Conservation (phyloP, 768 basidiomycete genomes). For the Hemileccinum impolitum region DNA sequence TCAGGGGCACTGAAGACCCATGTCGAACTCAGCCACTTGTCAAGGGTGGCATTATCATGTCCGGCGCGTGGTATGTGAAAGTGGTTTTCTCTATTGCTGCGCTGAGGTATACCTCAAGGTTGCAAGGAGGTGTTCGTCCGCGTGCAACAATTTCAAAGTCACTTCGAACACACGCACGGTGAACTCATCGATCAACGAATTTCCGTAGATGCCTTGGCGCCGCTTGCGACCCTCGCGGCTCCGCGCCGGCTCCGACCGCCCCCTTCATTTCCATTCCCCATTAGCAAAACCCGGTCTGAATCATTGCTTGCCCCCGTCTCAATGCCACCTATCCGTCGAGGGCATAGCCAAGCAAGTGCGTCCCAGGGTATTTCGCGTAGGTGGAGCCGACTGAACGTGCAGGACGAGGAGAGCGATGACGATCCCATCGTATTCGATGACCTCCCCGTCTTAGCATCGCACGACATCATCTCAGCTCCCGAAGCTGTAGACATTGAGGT, state of each 20-base stretch:
- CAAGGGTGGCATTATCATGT: constrained; percentile 26
- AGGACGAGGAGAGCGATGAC: constrained; percentile 17
- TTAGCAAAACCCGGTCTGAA: background rate
- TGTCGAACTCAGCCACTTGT: constrained; percentile 31
- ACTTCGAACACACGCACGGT: constrained; percentile 22
- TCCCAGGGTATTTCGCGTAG: constrained; percentile 24
- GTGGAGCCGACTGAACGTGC: constrained; percentile 30
- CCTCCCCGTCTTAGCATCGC: constrained; percentile 6
- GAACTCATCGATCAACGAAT: constrained; percentile 15
- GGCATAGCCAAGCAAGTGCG: constrained; percentile 11
- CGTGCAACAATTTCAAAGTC: constrained; percentile 20
- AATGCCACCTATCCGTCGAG: constrained; percentile 5
- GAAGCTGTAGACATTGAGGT: constrained; percentile 12
- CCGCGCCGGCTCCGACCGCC: constrained; percentile 19
- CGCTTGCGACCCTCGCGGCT: constrained; percentile 16
- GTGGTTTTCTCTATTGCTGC: background rate
- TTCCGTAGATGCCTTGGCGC: constrained; percentile 14
- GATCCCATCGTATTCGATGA: constrained; percentile 21
- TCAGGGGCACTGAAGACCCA: constrained; percentile 19
- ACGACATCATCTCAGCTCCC: background rate
- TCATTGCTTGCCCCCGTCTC: constrained; percentile 11
- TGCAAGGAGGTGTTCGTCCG: constrained; percentile 26
- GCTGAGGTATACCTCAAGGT: constrained; percentile 16
- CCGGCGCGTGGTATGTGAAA: constrained; percentile 22
- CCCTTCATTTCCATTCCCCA: constrained; percentile 17